Evolutionary conservation across 108 stramenopile genomes (phyloP).

Genomic region (Asterionellopsis glacialis): DNA sequence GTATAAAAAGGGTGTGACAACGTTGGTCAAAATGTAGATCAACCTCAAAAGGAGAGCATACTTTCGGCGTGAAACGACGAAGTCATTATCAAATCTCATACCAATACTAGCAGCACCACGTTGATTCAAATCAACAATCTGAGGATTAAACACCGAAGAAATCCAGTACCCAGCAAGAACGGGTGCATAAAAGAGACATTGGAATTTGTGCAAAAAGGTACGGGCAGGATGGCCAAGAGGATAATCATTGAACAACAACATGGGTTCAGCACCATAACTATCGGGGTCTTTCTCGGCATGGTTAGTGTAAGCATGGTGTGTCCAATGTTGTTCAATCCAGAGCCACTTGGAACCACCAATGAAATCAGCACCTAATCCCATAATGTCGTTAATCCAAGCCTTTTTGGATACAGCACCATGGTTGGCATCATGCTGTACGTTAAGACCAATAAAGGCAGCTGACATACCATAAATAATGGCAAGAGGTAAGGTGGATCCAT

Average conservation of each 20-base stretch:
- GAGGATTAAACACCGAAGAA: conserved; percentile 76
- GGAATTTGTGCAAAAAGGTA: conserved; percentile 66
- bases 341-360: conserved; percentile 88
- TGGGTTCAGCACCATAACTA: conserved; percentile 79
- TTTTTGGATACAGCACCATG: conserved; percentile 86
- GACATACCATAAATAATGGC: conserved; percentile 74
- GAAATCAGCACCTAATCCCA: conserved; percentile 84
- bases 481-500: conserved; percentile 42
- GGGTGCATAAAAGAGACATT: conserved; percentile 64
- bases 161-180: conserved; percentile 74
- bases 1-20: conserved; percentile 59
- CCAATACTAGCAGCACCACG: conserved; percentile 58
- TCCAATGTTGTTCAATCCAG: conserved; percentile 92
- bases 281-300: conserved; percentile 80
- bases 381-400: conserved; percentile 75
- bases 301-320: conserved; percentile 72
- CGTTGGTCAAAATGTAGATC: conserved; percentile 62
- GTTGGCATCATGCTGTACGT: conserved; percentile 95
- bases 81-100: conserved; percentile 73
- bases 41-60: conserved; percentile 53
- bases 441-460: conserved; percentile 82
- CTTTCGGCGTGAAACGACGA: conserved; percentile 55
- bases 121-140: conserved; percentile 72
- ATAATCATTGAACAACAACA: conserved; percentile 83
- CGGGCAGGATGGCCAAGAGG: conserved; percentile 61